Percentiles rank a stretch among this genome's conserved stretches.
phyloP scores from a whole-genome alignment of 805 yeast species.

The Candida oleophila region DNA sequence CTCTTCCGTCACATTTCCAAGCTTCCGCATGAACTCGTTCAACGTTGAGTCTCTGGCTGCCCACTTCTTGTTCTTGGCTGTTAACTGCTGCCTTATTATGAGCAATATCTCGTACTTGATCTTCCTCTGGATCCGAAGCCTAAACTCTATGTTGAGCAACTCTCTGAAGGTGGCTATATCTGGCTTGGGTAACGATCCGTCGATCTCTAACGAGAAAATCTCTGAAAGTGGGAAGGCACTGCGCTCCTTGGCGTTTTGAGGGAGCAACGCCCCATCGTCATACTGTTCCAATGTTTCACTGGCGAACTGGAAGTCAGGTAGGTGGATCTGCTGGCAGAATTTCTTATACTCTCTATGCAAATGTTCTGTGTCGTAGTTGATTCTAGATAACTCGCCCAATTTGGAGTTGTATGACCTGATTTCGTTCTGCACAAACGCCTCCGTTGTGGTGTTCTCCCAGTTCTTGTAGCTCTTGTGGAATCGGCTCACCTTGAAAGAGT shows the following conservation, averaged over 20 bases:
- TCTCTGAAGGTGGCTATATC: constrained; percentile 26
- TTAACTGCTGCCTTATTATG: constrained; percentile 29
- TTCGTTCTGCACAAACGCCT: constrained; percentile 21
- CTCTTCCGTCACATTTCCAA: constrained; percentile 23
- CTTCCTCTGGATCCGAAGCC: constrained; percentile 29
- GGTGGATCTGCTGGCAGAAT: constrained; percentile 17
- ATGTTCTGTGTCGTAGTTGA: constrained; percentile 22
- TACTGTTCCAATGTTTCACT: constrained; percentile 24
- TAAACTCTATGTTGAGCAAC: constrained; percentile 32
- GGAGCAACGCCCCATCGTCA: constrained; percentile 8
- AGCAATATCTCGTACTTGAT: constrained; percentile 35
- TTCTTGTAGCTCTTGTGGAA: constrained; percentile 29
- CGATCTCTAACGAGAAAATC: constrained; percentile 28
- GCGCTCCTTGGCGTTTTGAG: constrained; percentile 9
- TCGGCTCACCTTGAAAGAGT: constrained; percentile 33
- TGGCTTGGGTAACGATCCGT: constrained; percentile 24
- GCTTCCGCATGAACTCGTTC: constrained; percentile 27
- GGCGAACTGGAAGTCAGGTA: constrained; percentile 30
- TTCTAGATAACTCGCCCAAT: constrained; percentile 26
- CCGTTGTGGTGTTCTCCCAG: constrained; percentile 21
- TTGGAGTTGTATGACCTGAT: constrained; percentile 28
- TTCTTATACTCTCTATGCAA: constrained; percentile 23
- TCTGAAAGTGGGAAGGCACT: constrained; percentile 14
- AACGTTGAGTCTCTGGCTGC: constrained; percentile 28
- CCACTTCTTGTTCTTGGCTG: constrained; percentile 35